Conservation (phyloP, 352 stramenopile genomes). For the Phytophthora litchii region DNA sequence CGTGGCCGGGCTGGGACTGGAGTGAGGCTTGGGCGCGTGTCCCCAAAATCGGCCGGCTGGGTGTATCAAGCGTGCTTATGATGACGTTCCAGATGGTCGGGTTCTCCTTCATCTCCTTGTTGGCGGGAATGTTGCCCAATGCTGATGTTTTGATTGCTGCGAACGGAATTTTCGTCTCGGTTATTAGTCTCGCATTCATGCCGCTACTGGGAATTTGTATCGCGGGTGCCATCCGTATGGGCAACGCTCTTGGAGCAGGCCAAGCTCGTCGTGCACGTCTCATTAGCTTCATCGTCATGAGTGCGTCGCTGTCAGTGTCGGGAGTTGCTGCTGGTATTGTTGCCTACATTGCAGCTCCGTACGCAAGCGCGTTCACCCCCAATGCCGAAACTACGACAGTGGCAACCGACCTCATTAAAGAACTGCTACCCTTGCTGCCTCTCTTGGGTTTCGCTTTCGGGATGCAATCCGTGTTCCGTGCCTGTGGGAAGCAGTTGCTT, state of each 20-base stretch:
- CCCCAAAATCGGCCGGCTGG: slow-evolving; percentile 44
- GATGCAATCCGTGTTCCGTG: slow-evolving; percentile 49
- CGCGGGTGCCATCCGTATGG: slow-evolving; percentile 58
- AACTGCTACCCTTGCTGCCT: slow-evolving; percentile 42
- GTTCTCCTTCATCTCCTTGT: slow-evolving; percentile 50
- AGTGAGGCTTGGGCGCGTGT: slow-evolving; percentile 43
- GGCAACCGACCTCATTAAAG: slow-evolving; percentile 37
- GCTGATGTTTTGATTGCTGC: slow-evolving; percentile 52
- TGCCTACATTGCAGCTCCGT: slow-evolving; percentile 37
- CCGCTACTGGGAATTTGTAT: slow-evolving; percentile 53
- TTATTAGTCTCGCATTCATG: slow-evolving; percentile 58
- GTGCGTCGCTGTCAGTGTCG: slow-evolving; percentile 38
- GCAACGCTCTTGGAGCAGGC: slow-evolving; percentile 61
- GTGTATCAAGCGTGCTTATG: slow-evolving; percentile 56
- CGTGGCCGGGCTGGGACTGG: slow-evolving; percentile 64
- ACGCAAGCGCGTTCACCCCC: slow-evolving; percentile 46
- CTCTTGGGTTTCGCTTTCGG: slow-evolving; percentile 47
- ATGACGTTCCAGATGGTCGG: slow-evolving; percentile 53
- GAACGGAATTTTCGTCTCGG: slow-evolving; percentile 56
- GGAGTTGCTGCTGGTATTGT: slow-evolving; percentile 38
- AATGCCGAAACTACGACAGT: slow-evolving; percentile 35
- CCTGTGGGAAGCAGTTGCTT: slow-evolving; percentile 56
- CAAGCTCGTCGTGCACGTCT: slow-evolving; percentile 47
- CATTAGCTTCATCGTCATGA: slow-evolving; percentile 43
- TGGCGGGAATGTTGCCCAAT: slow-evolving; percentile 63